Evolutionary conservation across 2,329 filamentous ascomycete species (phyloP).

Genomic region (Cladosporium velox): DNA sequence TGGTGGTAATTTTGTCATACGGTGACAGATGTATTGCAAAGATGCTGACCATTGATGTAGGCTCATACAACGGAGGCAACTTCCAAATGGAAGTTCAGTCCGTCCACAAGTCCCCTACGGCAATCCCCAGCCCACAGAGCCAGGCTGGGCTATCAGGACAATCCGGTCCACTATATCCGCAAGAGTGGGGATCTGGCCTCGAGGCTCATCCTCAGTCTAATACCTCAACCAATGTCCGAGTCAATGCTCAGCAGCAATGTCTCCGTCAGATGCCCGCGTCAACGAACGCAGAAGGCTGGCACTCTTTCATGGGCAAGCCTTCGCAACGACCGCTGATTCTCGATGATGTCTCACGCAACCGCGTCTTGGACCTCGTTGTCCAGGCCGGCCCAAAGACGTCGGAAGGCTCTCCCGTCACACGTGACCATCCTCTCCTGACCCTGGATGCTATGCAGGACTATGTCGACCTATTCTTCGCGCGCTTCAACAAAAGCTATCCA

Average conservation of each 20-base stretch:
- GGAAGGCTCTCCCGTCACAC: slow-evolving; percentile 49
- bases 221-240: neutral
- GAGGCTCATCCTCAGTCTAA: neutral
- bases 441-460: slow-evolving; percentile 57
- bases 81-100: slow-evolving; percentile 27
- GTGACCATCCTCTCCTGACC: slow-evolving; percentile 55
- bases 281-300: neutral
- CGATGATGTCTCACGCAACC: slow-evolving; percentile 45
- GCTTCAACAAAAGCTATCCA: slow-evolving; percentile 63
- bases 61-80: neutral
- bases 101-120: neutral
- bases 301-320: slow-evolving; percentile 18
- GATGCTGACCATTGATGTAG: neutral
- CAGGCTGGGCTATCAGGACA: slow-evolving; percentile 17
- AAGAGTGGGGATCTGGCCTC: neutral
- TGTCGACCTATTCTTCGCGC: slow-evolving; percentile 60
- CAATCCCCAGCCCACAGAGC: slow-evolving; percentile 5
- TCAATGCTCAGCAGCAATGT: neutral
- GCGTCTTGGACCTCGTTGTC: slow-evolving; percentile 55
- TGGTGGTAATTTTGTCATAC: neutral
- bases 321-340: slow-evolving; percentile 33
- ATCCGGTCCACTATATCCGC: slow-evolving; percentile 12
- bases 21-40: neutral
- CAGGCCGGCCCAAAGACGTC: slow-evolving; percentile 51
- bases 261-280: slow-evolving; percentile 1